Evolutionary conservation across 2,329 filamentous ascomycete species (phyloP), one percentile per base, ranked within the genome.

Genomic region (Aspergillus terreus): DNA sequence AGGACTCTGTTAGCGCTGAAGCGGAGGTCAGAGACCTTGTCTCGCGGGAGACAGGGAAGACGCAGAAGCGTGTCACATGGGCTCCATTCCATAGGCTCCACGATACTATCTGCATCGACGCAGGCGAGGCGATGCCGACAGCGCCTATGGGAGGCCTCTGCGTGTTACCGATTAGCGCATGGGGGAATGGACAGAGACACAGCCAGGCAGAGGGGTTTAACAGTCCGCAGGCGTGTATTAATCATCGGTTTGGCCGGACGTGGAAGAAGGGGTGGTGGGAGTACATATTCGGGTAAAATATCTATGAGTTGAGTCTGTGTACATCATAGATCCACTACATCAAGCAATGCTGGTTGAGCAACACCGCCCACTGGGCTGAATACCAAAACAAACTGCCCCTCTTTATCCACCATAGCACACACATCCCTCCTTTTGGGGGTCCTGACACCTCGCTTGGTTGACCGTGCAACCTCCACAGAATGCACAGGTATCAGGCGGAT

Each of bases 81-180:
- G 63, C 65, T 1, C 67, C 68, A 14, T 70, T 71, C 36, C 59
- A 69, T 40, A 33, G 55, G 6, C 55, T 71, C 6, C 30, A 47
- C 4, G 40, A 63, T 4, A 57, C 62, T 1, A 19, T 68, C 7
- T 69, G 67, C 42, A 53, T 67, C 1, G 57, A 64, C 10, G 61
- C 54, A 0, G 52, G 52, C 0, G 61, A 66, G 14, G 54, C 61
- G 2, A 52, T 44, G 27, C 11, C n/a, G n/a, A 11, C 38, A 5
- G 19, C 19, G 38, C 7, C 15, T 7, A 83, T 90, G 62, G 89
- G 89, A 23, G 89, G 90, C 3, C 83, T 95, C 55, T 96, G 95
- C 87, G 85, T 95, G 6, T 72, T 97, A 43, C 92, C 92, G 0
- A 74, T 96, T 35, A 96, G 96, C 65, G 64, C 59, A 2, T 71